phyloP scores from a whole-genome alignment of 2,329 filamentous ascomycete species.

The Fusarium graminum region DNA sequence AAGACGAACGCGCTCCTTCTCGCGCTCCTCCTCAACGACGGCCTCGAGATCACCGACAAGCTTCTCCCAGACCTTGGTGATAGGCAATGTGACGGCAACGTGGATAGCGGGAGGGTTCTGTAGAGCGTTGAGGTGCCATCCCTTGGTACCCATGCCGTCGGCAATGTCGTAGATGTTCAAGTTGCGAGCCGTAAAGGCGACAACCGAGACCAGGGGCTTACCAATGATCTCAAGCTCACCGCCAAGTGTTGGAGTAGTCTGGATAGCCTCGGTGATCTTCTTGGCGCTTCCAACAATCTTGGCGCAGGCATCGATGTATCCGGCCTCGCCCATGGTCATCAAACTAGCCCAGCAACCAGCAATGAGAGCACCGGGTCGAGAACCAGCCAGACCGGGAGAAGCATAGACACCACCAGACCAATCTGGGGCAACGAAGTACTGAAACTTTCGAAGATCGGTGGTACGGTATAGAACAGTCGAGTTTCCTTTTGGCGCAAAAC shows the following conservation, averaged over 20 bases:
- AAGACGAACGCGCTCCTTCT: constrained; percentile 80
- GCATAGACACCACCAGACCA: constrained; percentile 98
- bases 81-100: constrained; percentile 90
- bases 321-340: constrained; percentile 87
- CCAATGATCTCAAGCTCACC: constrained; percentile 85
- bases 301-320: constrained; percentile 88
- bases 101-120: constrained; percentile 94
- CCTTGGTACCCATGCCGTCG: constrained; percentile 84
- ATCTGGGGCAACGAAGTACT: constrained; percentile 96
- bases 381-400: constrained; percentile 90
- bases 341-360: constrained; percentile 95
- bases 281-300: constrained; percentile 90
- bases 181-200: constrained; percentile 86
- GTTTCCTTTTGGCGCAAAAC: constrained; percentile 98
- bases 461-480: constrained; percentile 92
- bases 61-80: constrained; percentile 83
- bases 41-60: constrained; percentile 79
- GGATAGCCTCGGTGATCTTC: constrained; percentile 82
- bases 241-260: constrained; percentile 74
- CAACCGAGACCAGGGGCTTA: constrained; percentile 87
- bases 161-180: constrained; percentile 95
- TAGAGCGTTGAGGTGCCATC: constrained; percentile 96
- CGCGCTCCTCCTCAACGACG: constrained; percentile 78
- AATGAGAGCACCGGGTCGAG: constrained; percentile 91
- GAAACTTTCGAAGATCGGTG: constrained; percentile 81